A percentile compares a stretch with the other conserved stretches of the same genome.
These are phyloP conservation scores for Phialophora expanda DNA, from an alignment of 2,329 filamentous ascomycete species.

Conservation along the genomic window DNA sequence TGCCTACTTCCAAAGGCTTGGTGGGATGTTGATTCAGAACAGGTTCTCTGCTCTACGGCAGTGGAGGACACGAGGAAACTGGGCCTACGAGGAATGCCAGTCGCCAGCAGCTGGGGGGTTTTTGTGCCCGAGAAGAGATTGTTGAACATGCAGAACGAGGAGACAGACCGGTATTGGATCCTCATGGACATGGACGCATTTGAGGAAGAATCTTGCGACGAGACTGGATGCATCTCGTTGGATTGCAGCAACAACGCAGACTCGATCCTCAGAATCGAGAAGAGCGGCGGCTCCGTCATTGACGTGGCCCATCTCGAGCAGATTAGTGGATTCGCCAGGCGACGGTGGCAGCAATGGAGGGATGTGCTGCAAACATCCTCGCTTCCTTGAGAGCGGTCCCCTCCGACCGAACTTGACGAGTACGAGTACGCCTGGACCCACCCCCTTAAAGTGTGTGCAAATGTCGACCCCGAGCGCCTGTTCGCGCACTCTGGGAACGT, in stretches of 20 bases:
- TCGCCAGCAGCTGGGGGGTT: slow-evolving; percentile 78
- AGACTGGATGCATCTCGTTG: slow-evolving; percentile 83
- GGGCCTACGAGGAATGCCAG: slow-evolving; percentile 68
- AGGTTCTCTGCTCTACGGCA: slow-evolving; percentile 73
- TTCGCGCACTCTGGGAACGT: not conserved
- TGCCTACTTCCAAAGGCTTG: slow-evolving; percentile 77
- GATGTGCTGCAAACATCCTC: slow-evolving; percentile 23
- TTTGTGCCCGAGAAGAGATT: slow-evolving; percentile 69
- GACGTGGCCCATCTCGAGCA: slow-evolving; percentile 66
- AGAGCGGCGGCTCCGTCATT: slow-evolving; percentile 74
- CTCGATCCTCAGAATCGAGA: slow-evolving; percentile 73
- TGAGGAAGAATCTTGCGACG: slow-evolving; percentile 83
- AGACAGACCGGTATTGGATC: slow-evolving; percentile 67
- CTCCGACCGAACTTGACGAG: not conserved
- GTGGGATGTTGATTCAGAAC: slow-evolving; percentile 83
- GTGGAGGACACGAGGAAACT: slow-evolving; percentile 62
- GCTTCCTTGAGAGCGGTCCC: not conserved
- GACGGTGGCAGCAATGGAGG: slow-evolving; percentile 60
- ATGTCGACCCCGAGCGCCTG: not conserved
- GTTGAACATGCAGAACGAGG: slow-evolving; percentile 44
- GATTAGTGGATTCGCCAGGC: slow-evolving; percentile 64
- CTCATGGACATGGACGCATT: slow-evolving; percentile 86
- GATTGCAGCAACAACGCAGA: slow-evolving; percentile 61
- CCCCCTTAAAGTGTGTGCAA: not conserved
- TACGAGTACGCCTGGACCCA: not conserved